phyloP scores from a whole-genome alignment of 2,329 filamentous ascomycete species.

The Aspergillus ustus region DNA sequence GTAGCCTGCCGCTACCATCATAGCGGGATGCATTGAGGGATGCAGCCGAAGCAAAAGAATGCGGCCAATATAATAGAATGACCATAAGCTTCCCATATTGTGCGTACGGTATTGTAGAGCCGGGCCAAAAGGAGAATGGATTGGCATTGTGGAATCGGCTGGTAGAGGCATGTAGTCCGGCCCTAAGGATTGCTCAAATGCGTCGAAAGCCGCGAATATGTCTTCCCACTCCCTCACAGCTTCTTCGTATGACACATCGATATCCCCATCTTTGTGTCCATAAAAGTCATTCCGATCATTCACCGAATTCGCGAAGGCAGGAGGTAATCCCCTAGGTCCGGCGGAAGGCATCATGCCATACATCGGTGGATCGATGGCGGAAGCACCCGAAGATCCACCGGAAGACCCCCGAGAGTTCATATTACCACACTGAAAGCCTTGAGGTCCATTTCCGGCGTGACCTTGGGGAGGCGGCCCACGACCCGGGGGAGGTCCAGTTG shows the following conservation, averaged over 20 bases:
- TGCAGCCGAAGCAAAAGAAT: slow-evolving; percentile 83
- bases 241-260: slow-evolving; percentile 68
- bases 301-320: slow-evolving; percentile 56
- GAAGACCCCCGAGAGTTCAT: slow-evolving; percentile 21
- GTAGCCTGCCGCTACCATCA: slow-evolving; percentile 83
- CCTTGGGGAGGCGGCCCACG: background rate
- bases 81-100: slow-evolving; percentile 85
- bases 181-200: slow-evolving; percentile 64
- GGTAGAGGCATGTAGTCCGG: slow-evolving; percentile 76
- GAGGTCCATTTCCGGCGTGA: background rate
- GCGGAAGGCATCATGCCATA: slow-evolving; percentile 54
- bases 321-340: slow-evolving; percentile 49
- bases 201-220: slow-evolving; percentile 47
- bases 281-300: slow-evolving; percentile 15
- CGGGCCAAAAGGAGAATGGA: slow-evolving; percentile 77
- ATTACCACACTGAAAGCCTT: background rate
- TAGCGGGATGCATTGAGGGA: slow-evolving; percentile 87
- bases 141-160: slow-evolving; percentile 66
- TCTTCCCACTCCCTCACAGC: slow-evolving; percentile 77
- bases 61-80: slow-evolving; percentile 81
- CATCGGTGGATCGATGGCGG: slow-evolving; percentile 43
- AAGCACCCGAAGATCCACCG: slow-evolving; percentile 12
- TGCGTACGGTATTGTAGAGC: slow-evolving; percentile 83
- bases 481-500: slow-evolving; percentile 12
- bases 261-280: slow-evolving; percentile 58